Evolutionary conservation across 495 filamentous ascomycete species (phyloP).

Genomic region (Hyaloscypha finlandica): DNA sequence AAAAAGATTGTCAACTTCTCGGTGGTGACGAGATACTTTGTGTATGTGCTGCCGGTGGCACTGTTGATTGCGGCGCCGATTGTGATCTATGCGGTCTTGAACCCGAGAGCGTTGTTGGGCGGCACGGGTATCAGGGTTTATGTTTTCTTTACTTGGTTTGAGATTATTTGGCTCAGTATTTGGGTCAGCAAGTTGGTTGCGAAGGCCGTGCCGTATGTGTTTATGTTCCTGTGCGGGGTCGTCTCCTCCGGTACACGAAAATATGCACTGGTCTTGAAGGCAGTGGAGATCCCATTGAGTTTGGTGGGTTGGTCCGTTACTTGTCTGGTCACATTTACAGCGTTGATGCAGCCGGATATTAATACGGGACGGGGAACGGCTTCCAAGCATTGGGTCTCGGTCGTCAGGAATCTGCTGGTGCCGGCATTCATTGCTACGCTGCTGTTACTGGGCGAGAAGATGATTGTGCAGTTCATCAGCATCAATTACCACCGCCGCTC

Average conservation of each 20-base stretch:
- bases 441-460: slow-evolving; percentile 78
- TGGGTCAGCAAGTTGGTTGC: slow-evolving; percentile 87
- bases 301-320: slow-evolving; percentile 86
- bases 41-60: slow-evolving; percentile 83
- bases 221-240: slow-evolving; percentile 86
- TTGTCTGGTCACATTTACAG: slow-evolving; percentile 77
- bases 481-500: slow-evolving; percentile 95
- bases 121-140: slow-evolving; percentile 61
- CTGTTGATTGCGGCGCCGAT: slow-evolving; percentile 78
- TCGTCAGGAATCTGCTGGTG: slow-evolving; percentile 71
- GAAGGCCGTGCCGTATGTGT: slow-evolving; percentile 74
- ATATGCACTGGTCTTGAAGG: slow-evolving; percentile 79
- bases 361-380: slow-evolving; percentile 7
- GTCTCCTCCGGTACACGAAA: slow-evolving; percentile 91
- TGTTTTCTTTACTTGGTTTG: slow-evolving; percentile 88
- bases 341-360: slow-evolving; percentile 48
- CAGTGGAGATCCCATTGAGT: slow-evolving; percentile 81
- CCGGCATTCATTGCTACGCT: slow-evolving; percentile 75
- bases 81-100: slow-evolving; percentile 48
- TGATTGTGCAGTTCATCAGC: slow-evolving; percentile 87
- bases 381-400: slow-evolving; percentile 41
- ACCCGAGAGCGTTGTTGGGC: slow-evolving; percentile 55
- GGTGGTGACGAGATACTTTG: slow-evolving; percentile 81
- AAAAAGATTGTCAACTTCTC: slow-evolving; percentile 82
- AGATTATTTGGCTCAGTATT: slow-evolving; percentile 84